These are phyloP conservation scores for Pseudogymnoascus sp. DNA, from an alignment of 2,329 filamentous ascomycete species.

Conservation along the genomic window DNA sequence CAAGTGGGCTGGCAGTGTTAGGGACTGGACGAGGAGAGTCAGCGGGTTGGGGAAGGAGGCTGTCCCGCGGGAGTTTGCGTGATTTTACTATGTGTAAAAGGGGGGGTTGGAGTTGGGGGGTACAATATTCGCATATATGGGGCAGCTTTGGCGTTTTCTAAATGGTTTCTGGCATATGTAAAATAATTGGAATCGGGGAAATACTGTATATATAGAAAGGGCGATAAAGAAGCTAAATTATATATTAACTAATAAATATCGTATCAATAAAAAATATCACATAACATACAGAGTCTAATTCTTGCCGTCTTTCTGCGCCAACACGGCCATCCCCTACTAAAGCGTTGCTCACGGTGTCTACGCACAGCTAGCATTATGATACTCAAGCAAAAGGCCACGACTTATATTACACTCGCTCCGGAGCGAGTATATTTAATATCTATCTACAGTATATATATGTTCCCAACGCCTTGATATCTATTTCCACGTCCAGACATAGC, in stretches of 20 bases:
- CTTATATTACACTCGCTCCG: not conserved
- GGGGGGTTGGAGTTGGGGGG: not conserved
- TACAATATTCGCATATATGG: not conserved
- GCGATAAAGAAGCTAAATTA: not conserved
- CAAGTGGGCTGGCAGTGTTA: not conserved
- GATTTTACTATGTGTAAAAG: not conserved
- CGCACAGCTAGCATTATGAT: not conserved
- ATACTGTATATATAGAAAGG: not conserved
- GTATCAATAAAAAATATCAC: not conserved
- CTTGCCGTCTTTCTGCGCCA: not conserved
- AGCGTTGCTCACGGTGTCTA: not conserved
- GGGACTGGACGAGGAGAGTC: conserved; percentile 1
- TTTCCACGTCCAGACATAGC: not conserved
- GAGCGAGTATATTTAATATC: conserved; percentile 2
- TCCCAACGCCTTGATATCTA: not conserved
- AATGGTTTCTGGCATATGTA: not conserved
- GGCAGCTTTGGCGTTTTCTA: not conserved
- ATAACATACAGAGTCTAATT: not conserved
- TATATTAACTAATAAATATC: not conserved
- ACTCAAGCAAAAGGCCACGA: not conserved
- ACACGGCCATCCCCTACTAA: not conserved
- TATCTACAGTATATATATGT: not conserved
- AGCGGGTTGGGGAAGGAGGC: not conserved
- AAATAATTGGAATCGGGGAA: not conserved
- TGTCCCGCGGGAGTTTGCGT: not conserved